Evolutionary conservation across 441 rosid species (phyloP).

Genomic region (Bocquillonia castaneifolia): DNA sequence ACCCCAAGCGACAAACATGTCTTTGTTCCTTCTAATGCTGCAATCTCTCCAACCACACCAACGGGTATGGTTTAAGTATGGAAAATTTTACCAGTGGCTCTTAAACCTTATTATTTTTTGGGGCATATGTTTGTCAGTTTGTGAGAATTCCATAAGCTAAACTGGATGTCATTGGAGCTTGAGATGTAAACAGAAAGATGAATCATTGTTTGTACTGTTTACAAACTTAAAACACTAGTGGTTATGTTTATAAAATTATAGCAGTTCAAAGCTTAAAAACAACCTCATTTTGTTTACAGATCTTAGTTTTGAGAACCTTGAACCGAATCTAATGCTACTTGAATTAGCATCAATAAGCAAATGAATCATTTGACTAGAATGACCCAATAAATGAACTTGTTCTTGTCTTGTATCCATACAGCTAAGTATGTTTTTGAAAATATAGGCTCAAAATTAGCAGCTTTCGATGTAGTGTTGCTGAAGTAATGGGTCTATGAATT

Average conservation of each 20-base stretch:
- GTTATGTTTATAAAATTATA: too few species aligned
- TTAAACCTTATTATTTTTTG: neutral
- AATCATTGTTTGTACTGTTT: neutral
- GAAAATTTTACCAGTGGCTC: conserved; percentile 10
- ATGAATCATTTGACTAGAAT: conserved; percentile 1
- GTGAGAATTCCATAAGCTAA: neutral
- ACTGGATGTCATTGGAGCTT: neutral
- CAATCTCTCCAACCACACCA: conserved; percentile 40
- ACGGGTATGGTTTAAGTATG: conserved; percentile 45
- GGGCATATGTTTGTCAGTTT: conserved; percentile 1
- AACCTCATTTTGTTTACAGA: neutral
- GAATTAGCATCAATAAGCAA: neutral
- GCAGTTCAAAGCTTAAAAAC: neutral
- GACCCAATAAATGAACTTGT: neutral
- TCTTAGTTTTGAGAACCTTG: neutral
- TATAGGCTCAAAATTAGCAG: neutral
- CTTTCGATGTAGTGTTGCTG: neutral
- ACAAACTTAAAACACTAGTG: neutral
- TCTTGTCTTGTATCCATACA: neutral
- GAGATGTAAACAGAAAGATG: neutral
- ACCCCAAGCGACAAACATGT: conserved; percentile 28
- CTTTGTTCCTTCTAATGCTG: conserved; percentile 34
- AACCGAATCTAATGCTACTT: neutral
- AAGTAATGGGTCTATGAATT: conserved; percentile 25
- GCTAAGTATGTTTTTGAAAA: neutral